phyloP scores from a whole-genome alignment of 441 rosid species.

The Codiaeum variegatum region DNA sequence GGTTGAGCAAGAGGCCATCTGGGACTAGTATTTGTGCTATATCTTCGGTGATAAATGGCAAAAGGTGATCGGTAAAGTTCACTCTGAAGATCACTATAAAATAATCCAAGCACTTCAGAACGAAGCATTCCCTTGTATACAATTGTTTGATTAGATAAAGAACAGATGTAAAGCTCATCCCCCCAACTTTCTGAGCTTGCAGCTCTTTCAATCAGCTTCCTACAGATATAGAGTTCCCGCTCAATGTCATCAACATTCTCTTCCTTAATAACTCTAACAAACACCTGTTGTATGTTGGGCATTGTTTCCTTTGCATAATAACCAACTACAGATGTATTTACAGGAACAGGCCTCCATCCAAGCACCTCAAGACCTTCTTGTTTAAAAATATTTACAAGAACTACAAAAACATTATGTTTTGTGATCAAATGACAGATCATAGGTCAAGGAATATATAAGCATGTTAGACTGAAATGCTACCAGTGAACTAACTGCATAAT shows the following conservation, averaged over 20 bases:
- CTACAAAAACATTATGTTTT: conserved; percentile 42
- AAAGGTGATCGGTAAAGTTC: conserved; percentile 75
- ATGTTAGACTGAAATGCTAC: neutral
- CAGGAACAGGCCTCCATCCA: conserved; percentile 98
- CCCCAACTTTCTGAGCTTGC: conserved; percentile 76
- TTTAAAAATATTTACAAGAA: conserved; percentile 65
- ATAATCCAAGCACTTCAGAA: conserved; percentile 86
- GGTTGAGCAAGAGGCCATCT: conserved; percentile 99
- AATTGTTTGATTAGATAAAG: conserved; percentile 93
- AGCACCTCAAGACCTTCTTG: conserved; percentile 97
- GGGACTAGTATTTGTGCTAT: conserved; percentile 97
- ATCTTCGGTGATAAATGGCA: conserved; percentile 96
- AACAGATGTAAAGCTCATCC: conserved; percentile 83
- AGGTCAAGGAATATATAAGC: neutral
- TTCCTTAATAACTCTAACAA: conserved; percentile 79
- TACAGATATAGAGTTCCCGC: conserved; percentile 89
- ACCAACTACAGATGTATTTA: conserved; percentile 82
- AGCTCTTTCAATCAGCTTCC: conserved; percentile 79
- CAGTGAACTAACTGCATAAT: neutral
- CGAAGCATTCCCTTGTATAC: conserved; percentile 99
- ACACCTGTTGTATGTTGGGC: conserved; percentile 93
- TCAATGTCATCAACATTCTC: conserved; percentile 86
- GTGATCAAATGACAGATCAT: conserved; percentile 20
- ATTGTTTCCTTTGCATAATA: conserved; percentile 88
- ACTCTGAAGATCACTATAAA: conserved; percentile 80